These are phyloP conservation scores for Silene uniflora DNA, from an alignment of 148 eudicot genomes.

Conservation along the genomic window DNA sequence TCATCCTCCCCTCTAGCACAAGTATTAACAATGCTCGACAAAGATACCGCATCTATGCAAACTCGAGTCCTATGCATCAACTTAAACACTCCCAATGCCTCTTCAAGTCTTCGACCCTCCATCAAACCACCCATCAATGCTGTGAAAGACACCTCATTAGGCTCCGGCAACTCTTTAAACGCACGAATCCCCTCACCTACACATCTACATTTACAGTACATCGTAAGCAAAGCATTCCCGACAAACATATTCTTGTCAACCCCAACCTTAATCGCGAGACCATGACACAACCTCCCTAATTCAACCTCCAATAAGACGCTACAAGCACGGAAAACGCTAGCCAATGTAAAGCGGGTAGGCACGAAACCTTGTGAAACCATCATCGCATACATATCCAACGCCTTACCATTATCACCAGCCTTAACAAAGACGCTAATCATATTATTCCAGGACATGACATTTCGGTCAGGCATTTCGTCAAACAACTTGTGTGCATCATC, in stretches of 20 bases:
- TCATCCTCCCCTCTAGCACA: constrained; percentile 38
- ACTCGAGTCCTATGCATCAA: constrained; percentile 46
- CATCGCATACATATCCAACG: constrained; percentile 40
- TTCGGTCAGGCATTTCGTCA: constrained; percentile 65
- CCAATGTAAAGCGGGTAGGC: constrained; percentile 67
- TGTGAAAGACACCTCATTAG: constrained; percentile 81
- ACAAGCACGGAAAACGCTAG: constrained; percentile 75
- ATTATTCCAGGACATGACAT: constrained; percentile 63
- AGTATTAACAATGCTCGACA: constrained; percentile 61
- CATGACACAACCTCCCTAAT: constrained; percentile 59
- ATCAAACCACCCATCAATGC: constrained; percentile 62
- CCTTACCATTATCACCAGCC: constrained; percentile 37
- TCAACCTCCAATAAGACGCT: constrained; percentile 40
- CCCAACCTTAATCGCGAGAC: constrained; percentile 51
- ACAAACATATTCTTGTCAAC: constrained; percentile 54
- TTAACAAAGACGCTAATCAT: constrained; percentile 53
- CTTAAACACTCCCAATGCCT: constrained; percentile 56
- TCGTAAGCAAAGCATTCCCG: constrained; percentile 62
- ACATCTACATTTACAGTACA: constrained; percentile 65
- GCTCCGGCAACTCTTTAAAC: constrained; percentile 51
- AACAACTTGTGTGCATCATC: constrained; percentile 42
- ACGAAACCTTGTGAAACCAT: constrained; percentile 53
- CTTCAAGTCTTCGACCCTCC: constrained; percentile 44
- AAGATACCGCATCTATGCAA: constrained; percentile 51
- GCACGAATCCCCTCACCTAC: constrained; percentile 43